Evolutionary conservation across 2,329 filamentous ascomycete species (phyloP).

Genomic region (Aspergillus ruber): DNA sequence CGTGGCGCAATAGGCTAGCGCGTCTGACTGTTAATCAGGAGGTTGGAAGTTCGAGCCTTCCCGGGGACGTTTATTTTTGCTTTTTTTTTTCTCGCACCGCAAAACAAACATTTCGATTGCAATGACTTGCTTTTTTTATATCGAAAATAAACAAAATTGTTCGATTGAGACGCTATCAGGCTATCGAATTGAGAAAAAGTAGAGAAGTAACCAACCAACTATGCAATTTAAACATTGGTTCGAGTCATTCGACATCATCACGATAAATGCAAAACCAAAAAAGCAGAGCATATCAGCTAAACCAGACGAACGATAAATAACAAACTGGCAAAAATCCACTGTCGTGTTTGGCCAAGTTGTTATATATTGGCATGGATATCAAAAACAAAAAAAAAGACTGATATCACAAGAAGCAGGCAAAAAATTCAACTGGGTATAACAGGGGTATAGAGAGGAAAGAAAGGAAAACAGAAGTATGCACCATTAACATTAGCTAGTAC

Average conservation of each 20-base stretch:
- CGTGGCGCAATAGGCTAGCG: neutral
- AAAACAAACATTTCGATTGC: no score
- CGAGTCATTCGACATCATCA: no score
- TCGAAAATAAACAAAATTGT: no score
- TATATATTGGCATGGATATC: constrained; percentile 13
- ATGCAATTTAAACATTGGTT: no score
- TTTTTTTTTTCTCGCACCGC: no score
- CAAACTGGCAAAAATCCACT: constrained; percentile 1
- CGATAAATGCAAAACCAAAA: constrained; percentile 1
- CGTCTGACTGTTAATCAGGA: constrained; percentile 1
- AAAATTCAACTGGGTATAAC: constrained; percentile 23
- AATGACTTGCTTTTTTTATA: no score
- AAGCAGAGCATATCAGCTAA: neutral
- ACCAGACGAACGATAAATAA: no score
- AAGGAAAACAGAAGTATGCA: constrained; percentile 8
- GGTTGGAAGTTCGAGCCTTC: neutral
- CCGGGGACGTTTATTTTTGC: neutral
- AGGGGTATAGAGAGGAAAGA: constrained; percentile 29
- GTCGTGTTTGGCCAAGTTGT: constrained; percentile 13
- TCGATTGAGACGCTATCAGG: no score
- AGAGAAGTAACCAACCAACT: no score
- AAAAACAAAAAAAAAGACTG: neutral
- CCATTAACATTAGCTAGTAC: constrained; percentile 26
- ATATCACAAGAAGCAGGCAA: constrained; percentile 1
- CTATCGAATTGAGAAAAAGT: no score